A percentile compares a stretch with the other conserved stretches of the same genome.
Conservation (phyloP, 176 grass and related monocot genomes). For the Hyparrhenia diplandra region DNA sequence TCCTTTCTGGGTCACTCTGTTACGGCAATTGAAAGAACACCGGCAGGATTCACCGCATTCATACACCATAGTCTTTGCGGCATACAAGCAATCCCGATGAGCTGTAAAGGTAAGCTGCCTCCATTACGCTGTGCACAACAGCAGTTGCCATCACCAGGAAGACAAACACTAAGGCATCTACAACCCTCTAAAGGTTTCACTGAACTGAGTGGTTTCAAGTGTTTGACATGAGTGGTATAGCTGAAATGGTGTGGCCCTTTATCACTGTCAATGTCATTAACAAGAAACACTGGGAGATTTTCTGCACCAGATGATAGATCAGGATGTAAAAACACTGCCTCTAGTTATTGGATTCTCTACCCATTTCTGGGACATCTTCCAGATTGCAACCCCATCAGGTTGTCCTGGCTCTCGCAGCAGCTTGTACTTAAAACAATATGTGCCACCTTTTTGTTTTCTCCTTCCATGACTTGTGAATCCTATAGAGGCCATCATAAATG, state of each 20-base stretch:
- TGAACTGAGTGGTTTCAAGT: constrained; percentile 38
- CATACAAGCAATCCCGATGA: constrained; percentile 74
- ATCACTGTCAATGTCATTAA: constrained; percentile 74
- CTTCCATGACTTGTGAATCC: constrained; percentile 78
- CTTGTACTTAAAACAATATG: constrained; percentile 84
- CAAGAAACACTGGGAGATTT: constrained; percentile 78
- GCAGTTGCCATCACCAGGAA: constrained; percentile 63
- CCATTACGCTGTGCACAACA: constrained; percentile 58
- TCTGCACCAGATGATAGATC: constrained; percentile 85
- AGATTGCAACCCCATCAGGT: constrained; percentile 58
- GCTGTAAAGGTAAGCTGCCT: constrained; percentile 80
- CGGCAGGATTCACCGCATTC: constrained; percentile 68
- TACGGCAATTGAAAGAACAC: constrained; percentile 72
- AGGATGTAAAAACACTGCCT: constrained; percentile 55
- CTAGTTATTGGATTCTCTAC: constrained; percentile 60
- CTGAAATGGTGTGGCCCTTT: constrained; percentile 72
- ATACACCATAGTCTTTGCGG: constrained; percentile 67
- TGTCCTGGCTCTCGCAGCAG: constrained; percentile 74
- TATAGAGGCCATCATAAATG: constrained; percentile 93
- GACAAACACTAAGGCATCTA: constrained; percentile 64
- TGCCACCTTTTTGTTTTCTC: constrained; percentile 67
- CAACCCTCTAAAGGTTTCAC: constrained; percentile 56
- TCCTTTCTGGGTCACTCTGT: constrained; percentile 80
- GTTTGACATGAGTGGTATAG: constrained; percentile 58
- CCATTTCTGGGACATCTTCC: constrained; percentile 86